Conservation (phyloP, 2,329 filamentous ascomycete species). For the Colletotrichum paranaense region DNA sequence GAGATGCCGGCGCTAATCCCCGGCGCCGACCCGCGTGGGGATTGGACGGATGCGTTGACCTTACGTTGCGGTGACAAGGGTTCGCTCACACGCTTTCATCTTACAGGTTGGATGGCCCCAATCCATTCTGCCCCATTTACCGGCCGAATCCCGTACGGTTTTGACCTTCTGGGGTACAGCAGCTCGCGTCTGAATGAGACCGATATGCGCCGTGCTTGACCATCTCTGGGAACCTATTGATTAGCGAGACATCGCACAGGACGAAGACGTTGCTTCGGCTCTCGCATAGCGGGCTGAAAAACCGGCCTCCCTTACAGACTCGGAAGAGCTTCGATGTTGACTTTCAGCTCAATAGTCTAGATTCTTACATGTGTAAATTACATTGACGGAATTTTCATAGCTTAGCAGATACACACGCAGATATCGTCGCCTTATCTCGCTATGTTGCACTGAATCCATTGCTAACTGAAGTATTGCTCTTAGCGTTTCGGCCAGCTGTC, state of each 20-base stretch:
- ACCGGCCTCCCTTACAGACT: too few relatives aligned
- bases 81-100: background rate
- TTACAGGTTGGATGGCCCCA: background rate
- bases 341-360: too few relatives aligned
- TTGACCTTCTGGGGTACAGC: too few relatives aligned
- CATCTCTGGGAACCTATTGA: background rate
- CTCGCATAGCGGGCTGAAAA: too few relatives aligned
- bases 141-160: background rate
- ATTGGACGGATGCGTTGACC: background rate
- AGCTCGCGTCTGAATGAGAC: background rate
- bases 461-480: background rate
- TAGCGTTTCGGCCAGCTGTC: background rate
- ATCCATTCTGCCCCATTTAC: background rate
- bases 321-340: too few relatives aligned
- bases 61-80: background rate
- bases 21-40: background rate
- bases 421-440: too few relatives aligned
- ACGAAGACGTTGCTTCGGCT: too few relatives aligned
- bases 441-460: background rate
- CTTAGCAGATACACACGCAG: too few relatives aligned
- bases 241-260: background rate
- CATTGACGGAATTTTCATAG: too few relatives aligned
- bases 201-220: background rate
- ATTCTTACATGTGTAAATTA: too few relatives aligned
- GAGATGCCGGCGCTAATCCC: background rate